These are phyloP conservation scores for Epichloe brachyelytri DNA, from an alignment of 2,329 filamentous ascomycete species.

Conservation along the genomic window DNA sequence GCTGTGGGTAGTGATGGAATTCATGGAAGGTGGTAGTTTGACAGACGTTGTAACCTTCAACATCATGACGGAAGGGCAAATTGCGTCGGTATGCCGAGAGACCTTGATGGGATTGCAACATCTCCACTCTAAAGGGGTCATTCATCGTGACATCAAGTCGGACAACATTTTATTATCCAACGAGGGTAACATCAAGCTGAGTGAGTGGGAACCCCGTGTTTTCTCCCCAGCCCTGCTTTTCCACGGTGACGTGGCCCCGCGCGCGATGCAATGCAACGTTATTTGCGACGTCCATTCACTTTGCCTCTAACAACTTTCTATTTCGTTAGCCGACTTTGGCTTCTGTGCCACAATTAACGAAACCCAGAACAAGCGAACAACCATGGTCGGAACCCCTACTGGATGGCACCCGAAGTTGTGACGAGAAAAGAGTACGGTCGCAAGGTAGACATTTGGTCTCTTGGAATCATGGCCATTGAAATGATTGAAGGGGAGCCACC, in stretches of 20 bases:
- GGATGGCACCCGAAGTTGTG: conserved; percentile 99
- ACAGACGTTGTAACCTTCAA: conserved; percentile 99
- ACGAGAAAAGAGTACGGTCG: conserved; percentile 95
- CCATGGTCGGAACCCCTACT: conserved; percentile 99
- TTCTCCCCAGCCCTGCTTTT: not conserved
- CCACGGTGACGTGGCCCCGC: too few relatives aligned
- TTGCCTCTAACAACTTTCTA: conserved; percentile 11
- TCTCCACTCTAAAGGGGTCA: conserved; percentile 93
- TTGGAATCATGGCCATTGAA: conserved; percentile 99
- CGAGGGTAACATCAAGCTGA: conserved; percentile 95
- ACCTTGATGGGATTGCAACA: conserved; percentile 86
- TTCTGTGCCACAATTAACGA: conserved; percentile 99
- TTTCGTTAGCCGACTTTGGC: conserved; percentile 73
- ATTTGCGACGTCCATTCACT: not conserved
- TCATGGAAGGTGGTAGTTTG: conserved; percentile 95
- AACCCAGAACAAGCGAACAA: conserved; percentile 90
- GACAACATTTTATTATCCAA: conserved; percentile 92
- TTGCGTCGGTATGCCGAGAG: conserved; percentile 89
- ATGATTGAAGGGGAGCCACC: conserved; percentile 99
- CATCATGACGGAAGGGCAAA: conserved; percentile 97
- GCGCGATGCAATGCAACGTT: too few relatives aligned
- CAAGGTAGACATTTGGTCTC: conserved; percentile 96
- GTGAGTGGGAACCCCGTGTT: conserved; percentile 37
- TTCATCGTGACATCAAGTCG: conserved; percentile 97
- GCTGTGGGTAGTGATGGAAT: conserved; percentile 99